Evolutionary conservation across 116 monocot species (phyloP).

Genomic region (Trichopus zeylanicus): DNA sequence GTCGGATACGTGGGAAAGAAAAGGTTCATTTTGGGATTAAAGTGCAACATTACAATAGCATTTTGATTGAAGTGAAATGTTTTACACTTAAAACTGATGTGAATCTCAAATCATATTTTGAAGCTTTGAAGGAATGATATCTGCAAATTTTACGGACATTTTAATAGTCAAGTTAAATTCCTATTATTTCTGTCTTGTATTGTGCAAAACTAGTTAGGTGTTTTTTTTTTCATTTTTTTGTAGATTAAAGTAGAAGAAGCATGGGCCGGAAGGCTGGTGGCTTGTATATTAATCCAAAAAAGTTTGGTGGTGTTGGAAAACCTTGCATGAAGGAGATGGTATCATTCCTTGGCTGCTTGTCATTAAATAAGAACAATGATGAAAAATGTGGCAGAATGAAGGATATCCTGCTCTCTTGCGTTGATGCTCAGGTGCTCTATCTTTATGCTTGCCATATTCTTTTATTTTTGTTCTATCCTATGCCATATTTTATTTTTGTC

Average conservation of each 20-base stretch:
- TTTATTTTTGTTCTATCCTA: neutral
- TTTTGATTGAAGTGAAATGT: too few species aligned
- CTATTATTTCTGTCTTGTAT: too few species aligned
- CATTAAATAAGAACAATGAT: conserved; percentile 59
- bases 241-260: conserved; percentile 6
- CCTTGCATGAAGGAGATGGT: conserved; percentile 79
- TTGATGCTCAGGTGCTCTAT: conserved; percentile 42
- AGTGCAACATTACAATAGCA: too few species aligned
- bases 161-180: too few species aligned
- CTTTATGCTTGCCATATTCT: neutral
- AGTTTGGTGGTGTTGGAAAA: conserved; percentile 56
- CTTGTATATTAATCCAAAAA: conserved; percentile 75
- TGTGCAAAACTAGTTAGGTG: too few species aligned
- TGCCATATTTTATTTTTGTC: neutral
- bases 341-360: conserved; percentile 51
- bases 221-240: too few species aligned
- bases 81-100: too few species aligned
- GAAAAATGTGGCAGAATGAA: conserved; percentile 53
- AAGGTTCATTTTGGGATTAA: too few species aligned
- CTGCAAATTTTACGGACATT: too few species aligned
- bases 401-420: conserved; percentile 49
- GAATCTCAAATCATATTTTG: too few species aligned
- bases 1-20: too few species aligned
- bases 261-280: conserved; percentile 80
- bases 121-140: too few species aligned